Conservation (phyloP, 2,329 filamentous ascomycete genomes). For the Xylariaceae sp. region DNA sequence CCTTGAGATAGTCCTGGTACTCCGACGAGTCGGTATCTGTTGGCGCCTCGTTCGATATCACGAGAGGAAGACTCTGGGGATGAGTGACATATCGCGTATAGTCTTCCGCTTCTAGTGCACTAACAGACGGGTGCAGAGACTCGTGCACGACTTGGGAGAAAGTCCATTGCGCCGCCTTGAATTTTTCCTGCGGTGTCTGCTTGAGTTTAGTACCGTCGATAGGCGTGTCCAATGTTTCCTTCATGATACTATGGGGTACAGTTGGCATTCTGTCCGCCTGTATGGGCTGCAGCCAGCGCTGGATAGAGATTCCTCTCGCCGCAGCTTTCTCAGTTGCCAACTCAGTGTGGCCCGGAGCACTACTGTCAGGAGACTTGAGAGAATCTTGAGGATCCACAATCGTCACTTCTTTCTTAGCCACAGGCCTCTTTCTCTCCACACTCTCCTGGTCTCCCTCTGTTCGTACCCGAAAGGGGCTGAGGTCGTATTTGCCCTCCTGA, state of each 20-base stretch:
- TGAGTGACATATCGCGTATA: conserved; percentile 88
- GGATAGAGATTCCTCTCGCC: conserved; percentile 50
- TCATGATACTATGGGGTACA: conserved; percentile 50
- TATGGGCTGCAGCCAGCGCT: conserved; percentile 57
- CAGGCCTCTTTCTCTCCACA: conserved; percentile 55
- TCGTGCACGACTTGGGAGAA: conserved; percentile 81
- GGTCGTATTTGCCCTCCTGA: conserved; percentile 71
- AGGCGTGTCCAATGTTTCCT: conserved; percentile 28
- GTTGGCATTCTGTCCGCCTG: conserved; percentile 32
- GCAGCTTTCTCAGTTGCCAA: conserved; percentile 30
- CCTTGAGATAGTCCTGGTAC: conserved; percentile 76
- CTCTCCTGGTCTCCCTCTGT: conserved; percentile 57
- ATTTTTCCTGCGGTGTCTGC: conserved; percentile 65
- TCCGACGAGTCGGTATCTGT: conserved; percentile 57
- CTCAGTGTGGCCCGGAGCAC: conserved; percentile 37
- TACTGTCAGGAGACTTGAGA: conserved; percentile 36
- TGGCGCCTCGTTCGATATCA: conserved; percentile 65
- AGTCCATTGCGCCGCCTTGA: conserved; percentile 80
- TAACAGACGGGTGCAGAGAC: conserved; percentile 81
- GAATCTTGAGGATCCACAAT: conserved; percentile 59
- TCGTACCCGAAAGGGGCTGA: conserved; percentile 83
- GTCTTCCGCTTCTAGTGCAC: conserved; percentile 71
- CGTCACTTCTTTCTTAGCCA: conserved; percentile 62
- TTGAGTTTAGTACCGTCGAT: conserved; percentile 42
- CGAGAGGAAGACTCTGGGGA: conserved; percentile 81